Conservation (phyloP, 345 rosid species). For the Syzygium jambos region DNA sequence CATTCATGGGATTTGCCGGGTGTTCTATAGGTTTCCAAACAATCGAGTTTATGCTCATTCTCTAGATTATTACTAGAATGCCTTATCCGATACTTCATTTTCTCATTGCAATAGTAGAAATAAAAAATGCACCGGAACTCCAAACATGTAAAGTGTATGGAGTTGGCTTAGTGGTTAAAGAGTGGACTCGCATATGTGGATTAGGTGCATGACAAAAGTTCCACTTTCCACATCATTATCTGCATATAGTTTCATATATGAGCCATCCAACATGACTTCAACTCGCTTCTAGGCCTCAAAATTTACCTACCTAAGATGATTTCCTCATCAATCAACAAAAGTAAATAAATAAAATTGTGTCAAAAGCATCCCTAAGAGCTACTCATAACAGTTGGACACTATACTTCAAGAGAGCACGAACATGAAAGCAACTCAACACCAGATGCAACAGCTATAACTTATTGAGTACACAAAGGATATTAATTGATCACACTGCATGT, state of each 20-base stretch:
- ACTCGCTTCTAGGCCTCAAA: neutral
- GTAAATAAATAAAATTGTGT: neutral
- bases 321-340: neutral
- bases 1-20: neutral
- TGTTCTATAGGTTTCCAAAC: neutral
- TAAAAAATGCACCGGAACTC: neutral
- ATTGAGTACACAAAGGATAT: neutral
- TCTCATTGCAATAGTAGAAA: neutral
- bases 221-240: neutral
- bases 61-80: neutral
- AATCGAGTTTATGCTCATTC: neutral
- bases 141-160: neutral
- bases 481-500: neutral
- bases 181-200: neutral
- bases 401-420: neutral
- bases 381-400: neutral
- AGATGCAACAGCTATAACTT: neutral
- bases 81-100: neutral
- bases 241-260: neutral
- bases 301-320: neutral
- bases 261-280: neutral
- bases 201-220: neutral
- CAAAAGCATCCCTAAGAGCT: neutral
- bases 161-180: neutral
- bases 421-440: neutral